These are phyloP conservation scores for Astrothelium subdiscretum DNA, from an alignment of 495 filamentous ascomycete genomes.

Conservation along the genomic window DNA sequence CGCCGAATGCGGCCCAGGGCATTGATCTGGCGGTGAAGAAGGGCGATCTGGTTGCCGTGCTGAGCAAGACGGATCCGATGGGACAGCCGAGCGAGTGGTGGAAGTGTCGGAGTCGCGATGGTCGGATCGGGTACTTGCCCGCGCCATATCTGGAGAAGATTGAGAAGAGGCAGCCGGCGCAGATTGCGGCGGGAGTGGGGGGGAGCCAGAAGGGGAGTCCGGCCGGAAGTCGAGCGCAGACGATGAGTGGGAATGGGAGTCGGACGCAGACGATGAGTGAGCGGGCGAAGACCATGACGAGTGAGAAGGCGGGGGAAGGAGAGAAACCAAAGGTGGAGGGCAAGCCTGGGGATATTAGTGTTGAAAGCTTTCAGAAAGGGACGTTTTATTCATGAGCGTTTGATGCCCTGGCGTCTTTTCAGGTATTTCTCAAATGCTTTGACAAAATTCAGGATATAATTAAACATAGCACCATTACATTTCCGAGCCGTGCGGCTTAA, in stretches of 20 bases:
- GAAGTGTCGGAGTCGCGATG: constrained; percentile 87
- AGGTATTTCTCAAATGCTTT: neutral
- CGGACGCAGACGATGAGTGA: constrained; percentile 32
- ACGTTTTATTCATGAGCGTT: constrained; percentile 58
- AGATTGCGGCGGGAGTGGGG: constrained; percentile 36
- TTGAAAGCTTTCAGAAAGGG: constrained; percentile 84
- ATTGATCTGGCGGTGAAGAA: constrained; percentile 88
- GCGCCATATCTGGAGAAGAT: constrained; percentile 79
- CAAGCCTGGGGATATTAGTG: constrained; percentile 46
- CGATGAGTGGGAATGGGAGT: constrained; percentile 33
- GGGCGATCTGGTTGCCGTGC: constrained; percentile 88
- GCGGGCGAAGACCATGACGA: constrained; percentile 41
- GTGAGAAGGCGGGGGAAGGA: constrained; percentile 46
- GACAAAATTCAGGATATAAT: neutral
- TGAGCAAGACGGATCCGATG: constrained; percentile 84
- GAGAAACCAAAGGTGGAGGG: constrained; percentile 22
- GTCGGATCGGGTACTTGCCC: constrained; percentile 81
- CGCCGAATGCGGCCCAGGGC: constrained; percentile 39
- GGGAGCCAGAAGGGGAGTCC: constrained; percentile 23
- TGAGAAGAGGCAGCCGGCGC: constrained; percentile 46
- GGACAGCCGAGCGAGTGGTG: constrained; percentile 94
- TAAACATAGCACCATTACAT: neutral
- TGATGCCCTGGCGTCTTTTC: neutral
- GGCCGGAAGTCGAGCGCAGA: constrained; percentile 32
- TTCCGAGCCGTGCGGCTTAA: too few species aligned